Evolutionary conservation across 805 yeast species (phyloP), one percentile per base, ranked within the genome.

Genomic region (Kluyveromyces dobzhanskii): DNA sequence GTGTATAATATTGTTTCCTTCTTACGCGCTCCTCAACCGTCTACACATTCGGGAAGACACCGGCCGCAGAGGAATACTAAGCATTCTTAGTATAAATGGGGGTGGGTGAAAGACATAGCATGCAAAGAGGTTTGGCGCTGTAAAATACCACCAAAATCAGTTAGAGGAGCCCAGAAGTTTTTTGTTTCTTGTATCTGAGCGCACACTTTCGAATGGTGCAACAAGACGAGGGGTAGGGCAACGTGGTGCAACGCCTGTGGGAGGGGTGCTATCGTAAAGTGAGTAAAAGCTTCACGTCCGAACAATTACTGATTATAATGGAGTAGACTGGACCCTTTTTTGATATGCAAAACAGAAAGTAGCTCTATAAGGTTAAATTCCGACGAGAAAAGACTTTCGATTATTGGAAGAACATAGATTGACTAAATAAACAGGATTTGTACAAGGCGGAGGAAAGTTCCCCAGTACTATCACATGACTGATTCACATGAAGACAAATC

Each of bases 161-260:
- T 23, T 5, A 21, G 37, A 16, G 37, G 24, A 6, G 37, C 19
- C 11, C 37, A 29, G 13, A 34, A 34, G 21, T 34, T 39, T 31
- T 50, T 51, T 29, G 35, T 45, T 26, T 52, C 48, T 30, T 50
- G 54, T 35, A 37, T 39, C 18, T 48, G 49, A 9, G 40, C 44
- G 19, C 48, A 48, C 27, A 50, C 94, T 0, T 92, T 92, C 0
- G 92, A 84, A 57, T 84, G 94, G 94, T 64, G 94, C 39, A 70
- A 80, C 33, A 92, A 92, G 0, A 92, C 94, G 1, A 72, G 73
- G 39, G 94, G 92, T 2, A 75, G 76, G 11, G 65, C 86, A 29
- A 80, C 87, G 1, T 60, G 84, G 37, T 84, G 94, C 61, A 85
- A 84, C 56, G 92, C 92, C 1, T 84, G 94, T 57, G 94, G 94